Conservation (phyloP, 2,329 filamentous ascomycete species). For the Colletotrichum truncatum region DNA sequence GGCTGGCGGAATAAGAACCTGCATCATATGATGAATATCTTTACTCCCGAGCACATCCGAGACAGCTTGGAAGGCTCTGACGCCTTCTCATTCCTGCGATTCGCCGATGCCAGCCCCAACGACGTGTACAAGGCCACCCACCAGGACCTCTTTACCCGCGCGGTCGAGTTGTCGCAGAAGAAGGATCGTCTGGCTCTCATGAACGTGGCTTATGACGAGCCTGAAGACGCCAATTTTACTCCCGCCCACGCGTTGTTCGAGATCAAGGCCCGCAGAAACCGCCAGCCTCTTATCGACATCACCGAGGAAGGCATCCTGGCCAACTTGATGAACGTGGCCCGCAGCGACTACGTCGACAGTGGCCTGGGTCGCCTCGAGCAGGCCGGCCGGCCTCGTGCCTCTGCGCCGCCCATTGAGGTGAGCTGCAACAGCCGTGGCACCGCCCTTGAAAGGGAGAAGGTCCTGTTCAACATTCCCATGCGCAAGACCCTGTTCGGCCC, state of each 20-base stretch:
- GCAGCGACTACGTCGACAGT: slow-evolving; percentile 69
- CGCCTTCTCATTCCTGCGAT: slow-evolving; percentile 90
- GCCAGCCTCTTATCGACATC: slow-evolving; percentile 73
- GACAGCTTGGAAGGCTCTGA: slow-evolving; percentile 68
- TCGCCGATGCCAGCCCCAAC: slow-evolving; percentile 78
- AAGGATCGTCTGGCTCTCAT: slow-evolving; percentile 71
- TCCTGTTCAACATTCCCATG: slow-evolving; percentile 81
- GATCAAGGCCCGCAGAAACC: slow-evolving; percentile 76
- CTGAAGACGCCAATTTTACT: slow-evolving; percentile 67
- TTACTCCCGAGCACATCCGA: slow-evolving; percentile 80
- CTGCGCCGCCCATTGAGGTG: slow-evolving; percentile 87
- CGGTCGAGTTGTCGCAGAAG: slow-evolving; percentile 66
- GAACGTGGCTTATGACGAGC: slow-evolving; percentile 75
- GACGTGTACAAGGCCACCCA: slow-evolving; percentile 79
- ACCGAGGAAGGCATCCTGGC: slow-evolving; percentile 77
- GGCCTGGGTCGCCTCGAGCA: slow-evolving; percentile 84
- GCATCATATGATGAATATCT: slow-evolving; percentile 88
- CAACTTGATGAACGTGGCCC: slow-evolving; percentile 82
- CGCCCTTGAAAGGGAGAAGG: slow-evolving; percentile 73
- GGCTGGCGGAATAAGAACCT: slow-evolving; percentile 85
- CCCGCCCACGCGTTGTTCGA: slow-evolving; percentile 84
- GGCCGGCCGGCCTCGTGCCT: slow-evolving; percentile 79
- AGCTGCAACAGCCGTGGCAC: slow-evolving; percentile 75
- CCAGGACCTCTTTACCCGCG: slow-evolving; percentile 77
- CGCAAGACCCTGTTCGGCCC: slow-evolving; percentile 80